Evolutionary conservation across 352 stramenopile species (phyloP).

Genomic region (Phytophthora pseudosyringae): DNA sequence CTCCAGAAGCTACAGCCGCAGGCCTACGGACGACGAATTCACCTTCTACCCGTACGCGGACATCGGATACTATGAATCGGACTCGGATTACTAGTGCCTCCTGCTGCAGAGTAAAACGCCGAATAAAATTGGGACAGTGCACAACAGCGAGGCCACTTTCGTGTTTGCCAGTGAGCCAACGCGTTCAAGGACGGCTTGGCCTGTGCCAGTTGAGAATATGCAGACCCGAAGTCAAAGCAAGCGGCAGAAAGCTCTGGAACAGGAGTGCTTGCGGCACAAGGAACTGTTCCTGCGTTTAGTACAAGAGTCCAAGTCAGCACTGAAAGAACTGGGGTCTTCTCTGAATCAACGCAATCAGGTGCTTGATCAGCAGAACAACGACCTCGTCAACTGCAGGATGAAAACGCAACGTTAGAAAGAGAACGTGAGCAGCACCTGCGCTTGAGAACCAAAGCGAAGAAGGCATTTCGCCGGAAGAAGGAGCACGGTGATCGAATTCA

Average conservation of each 20-base stretch:
- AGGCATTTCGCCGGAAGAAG: too few relatives aligned
- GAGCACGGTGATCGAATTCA: too few relatives aligned
- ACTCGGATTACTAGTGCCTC: slow-evolving; percentile 20
- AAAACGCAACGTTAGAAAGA: too few relatives aligned
- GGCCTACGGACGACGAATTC: slow-evolving; percentile 1
- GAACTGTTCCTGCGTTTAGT: background rate
- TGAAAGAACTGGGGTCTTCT: background rate
- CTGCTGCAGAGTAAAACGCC: background rate
- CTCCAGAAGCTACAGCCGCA: background rate
- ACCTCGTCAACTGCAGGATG: too few relatives aligned
- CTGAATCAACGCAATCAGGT: background rate
- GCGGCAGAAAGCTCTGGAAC: background rate
- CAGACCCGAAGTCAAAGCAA: background rate
- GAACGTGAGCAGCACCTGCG: too few relatives aligned
- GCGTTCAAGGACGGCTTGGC: background rate
- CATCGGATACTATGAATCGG: slow-evolving; percentile 10
- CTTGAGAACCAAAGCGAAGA: too few relatives aligned
- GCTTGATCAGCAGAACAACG: too few relatives aligned
- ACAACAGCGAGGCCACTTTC: too few relatives aligned
- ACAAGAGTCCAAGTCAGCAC: background rate
- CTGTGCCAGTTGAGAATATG: background rate
- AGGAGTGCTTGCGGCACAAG: background rate
- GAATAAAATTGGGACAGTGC: background rate
- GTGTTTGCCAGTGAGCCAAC: too few relatives aligned
- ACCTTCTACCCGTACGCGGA: slow-evolving; percentile 5